Base-by-base conservation (phyloP, 1,284 basidiomycete genomes). In the Xerocomus minutiporus region DNA sequence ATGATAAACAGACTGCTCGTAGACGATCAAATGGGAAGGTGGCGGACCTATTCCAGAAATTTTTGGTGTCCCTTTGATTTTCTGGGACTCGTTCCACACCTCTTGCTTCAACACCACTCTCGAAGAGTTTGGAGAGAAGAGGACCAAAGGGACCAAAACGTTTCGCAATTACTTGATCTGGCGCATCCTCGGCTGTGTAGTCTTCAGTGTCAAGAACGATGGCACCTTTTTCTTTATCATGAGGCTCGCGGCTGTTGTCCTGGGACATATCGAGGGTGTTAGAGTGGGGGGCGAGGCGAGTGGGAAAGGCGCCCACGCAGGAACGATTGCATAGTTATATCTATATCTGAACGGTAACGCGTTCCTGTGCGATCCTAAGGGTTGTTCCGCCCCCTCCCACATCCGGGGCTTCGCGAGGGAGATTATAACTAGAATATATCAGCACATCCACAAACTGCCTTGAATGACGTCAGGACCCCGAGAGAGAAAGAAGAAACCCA, bases 51-150 rank as follows among this genome's bases (percentile, higher is more conserved):
- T 78, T 79, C 76, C 76, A 79, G 46, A 70, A 65, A 51, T 79
- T 73, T 55, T 72, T 77, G 2, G 56, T 66, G 49, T 77, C 73
- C 50, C 78, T 61, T 63, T 78, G 68, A 55, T 73, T 60, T 61
- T 81, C 79, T 8, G 73, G 77, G 0, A 81, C 75, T 12, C 79
- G 75, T 52, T 80, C 79, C 0, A 80, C 71, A 13, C 78, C 78
- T 62, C 76, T 67, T 8, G 76, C 75, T 63, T 81, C 79, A 11
- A 80, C 74, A 17, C 77, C 77, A 42, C 65, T 71, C 8, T 66
- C 64, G 55, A 77, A 77, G 35, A 79, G 63, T 57, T 62, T 72
- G 31, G 67, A 64, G 36, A 79, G 60, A 39, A 73, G 43, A 8
- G 70, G 71, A 3, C 71, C 73, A 41, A 75, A 60, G 20, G 54